phyloP scores from a whole-genome alignment of 441 rosid species.

The Bocquillonia castaneifolia region DNA sequence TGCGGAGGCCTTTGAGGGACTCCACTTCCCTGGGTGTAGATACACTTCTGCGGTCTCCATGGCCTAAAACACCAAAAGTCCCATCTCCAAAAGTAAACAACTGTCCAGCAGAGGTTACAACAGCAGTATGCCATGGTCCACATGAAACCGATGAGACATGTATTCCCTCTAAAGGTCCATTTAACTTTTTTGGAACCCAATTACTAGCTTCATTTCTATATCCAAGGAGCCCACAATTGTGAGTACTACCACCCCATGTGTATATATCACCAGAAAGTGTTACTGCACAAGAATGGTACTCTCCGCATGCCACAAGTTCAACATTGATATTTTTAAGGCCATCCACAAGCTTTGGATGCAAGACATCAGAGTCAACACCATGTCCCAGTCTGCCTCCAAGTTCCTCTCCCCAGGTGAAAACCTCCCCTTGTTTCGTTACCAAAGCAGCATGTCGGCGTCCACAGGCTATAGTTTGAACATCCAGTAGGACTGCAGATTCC shows the following conservation, averaged over 20 bases:
- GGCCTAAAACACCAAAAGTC: conserved; percentile 96
- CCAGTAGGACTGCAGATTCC: conserved; percentile 93
- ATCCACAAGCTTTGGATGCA: conserved; percentile 88
- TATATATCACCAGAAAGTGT: conserved; percentile 96
- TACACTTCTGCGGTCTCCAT: conserved; percentile 76
- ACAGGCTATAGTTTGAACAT: conserved; percentile 93
- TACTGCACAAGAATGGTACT: conserved; percentile 94
- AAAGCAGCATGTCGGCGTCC: conserved; percentile 91
- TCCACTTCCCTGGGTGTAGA: conserved; percentile 93
- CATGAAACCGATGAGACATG: conserved; percentile 92
- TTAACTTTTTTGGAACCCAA: conserved; percentile 69
- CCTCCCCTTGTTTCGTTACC: conserved; percentile 94
- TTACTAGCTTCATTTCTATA: conserved; percentile 83
- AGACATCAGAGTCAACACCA: conserved; percentile 88
- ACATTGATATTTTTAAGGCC: conserved; percentile 67
- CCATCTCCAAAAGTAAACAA: conserved; percentile 98
- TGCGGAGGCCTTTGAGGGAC: conserved; percentile 90
- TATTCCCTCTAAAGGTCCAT: conserved; percentile 86
- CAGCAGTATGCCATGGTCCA: conserved; percentile 99
- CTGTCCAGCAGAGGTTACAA: conserved; percentile 89
- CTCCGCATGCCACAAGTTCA: conserved; percentile 97
- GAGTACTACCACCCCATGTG: conserved; percentile 84
- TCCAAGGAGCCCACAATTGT: conserved; percentile 84
- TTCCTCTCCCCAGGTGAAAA: conserved; percentile 98
- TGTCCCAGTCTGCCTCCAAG: conserved; percentile 98